Conservation (phyloP, 768 basidiomycete species). For the Clitopilus hobsonii region DNA sequence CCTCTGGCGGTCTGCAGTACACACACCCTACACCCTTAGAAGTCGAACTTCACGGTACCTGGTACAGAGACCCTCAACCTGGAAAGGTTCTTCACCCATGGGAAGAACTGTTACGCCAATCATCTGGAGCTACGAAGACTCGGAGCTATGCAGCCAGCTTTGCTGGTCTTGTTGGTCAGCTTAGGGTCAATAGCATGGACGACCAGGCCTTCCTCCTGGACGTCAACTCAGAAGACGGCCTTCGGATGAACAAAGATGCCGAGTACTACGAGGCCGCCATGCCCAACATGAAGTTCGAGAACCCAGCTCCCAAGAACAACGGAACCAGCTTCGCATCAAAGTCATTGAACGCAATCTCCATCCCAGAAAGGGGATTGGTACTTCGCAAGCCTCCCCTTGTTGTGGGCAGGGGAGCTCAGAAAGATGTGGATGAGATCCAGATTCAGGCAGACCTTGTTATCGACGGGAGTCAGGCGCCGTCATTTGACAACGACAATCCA, state of each 20-base stretch:
- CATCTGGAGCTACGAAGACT: neutral
- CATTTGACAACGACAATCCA: slow-evolving; percentile 1
- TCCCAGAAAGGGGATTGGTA: slow-evolving; percentile 3
- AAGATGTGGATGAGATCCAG: neutral
- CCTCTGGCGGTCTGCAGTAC: slow-evolving; percentile 59
- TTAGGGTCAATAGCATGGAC: slow-evolving; percentile 14
- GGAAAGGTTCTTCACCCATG: neutral
- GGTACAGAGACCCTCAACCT: neutral
- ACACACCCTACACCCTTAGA: slow-evolving; percentile 50
- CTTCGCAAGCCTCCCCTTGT: slow-evolving; percentile 36
- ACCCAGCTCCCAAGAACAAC: slow-evolving; percentile 25
- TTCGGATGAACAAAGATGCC: slow-evolving; percentile 5
- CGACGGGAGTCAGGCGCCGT: neutral
- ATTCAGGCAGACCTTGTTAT: neutral
- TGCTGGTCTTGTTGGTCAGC: slow-evolving; percentile 34
- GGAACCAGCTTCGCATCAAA: neutral
- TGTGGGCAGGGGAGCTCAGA: slow-evolving; percentile 31
- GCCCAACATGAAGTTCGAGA: slow-evolving; percentile 17
- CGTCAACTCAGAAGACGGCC: slow-evolving; percentile 22
- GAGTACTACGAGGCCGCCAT: neutral
- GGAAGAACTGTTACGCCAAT: neutral
- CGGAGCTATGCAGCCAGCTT: slow-evolving; percentile 30
- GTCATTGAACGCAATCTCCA: neutral
- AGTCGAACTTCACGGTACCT: slow-evolving; percentile 39
- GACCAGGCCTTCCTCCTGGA: slow-evolving; percentile 21